Evolutionary conservation across 2,329 filamentous ascomycete genomes (phyloP).

Genomic region (Fusarium compactum): DNA sequence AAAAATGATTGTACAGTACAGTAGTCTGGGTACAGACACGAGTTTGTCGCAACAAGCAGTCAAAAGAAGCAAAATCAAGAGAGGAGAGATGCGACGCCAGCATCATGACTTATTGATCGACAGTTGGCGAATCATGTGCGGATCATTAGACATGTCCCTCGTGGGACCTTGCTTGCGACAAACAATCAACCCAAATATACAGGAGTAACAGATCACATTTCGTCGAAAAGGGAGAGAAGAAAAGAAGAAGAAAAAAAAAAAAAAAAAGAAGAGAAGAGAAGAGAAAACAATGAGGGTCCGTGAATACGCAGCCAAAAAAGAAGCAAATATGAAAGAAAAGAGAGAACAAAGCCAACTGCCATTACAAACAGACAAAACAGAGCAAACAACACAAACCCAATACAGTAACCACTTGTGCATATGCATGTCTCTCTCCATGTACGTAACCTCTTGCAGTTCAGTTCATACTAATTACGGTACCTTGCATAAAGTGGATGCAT

Average conservation of each 20-base stretch:
- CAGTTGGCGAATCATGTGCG: conserved; percentile 3
- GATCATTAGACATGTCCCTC: background rate
- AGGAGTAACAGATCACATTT: conserved; percentile 26
- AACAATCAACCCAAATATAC: background rate
- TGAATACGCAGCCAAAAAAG: background rate
- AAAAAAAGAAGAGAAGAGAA: conserved; percentile 1
- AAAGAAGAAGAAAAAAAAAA: conserved; percentile 1
- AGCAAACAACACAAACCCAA: conserved; percentile 7
- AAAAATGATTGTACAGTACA: background rate
- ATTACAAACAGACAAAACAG: conserved; percentile 1
- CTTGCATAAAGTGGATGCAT: conserved; percentile 35
- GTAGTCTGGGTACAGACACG: conserved; percentile 11
- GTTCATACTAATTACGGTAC: conserved; percentile 16
- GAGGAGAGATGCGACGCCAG: conserved; percentile 7
- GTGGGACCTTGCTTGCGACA: conserved; percentile 1
- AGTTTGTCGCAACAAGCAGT: conserved; percentile 11
- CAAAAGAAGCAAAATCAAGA: conserved; percentile 24
- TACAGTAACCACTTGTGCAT: background rate
- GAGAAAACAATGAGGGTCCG: conserved; percentile 7
- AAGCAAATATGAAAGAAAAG: conserved; percentile 17
- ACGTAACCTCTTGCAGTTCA: background rate
- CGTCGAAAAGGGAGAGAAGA: conserved; percentile 1
- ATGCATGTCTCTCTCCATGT: conserved; percentile 1
- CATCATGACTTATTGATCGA: conserved; percentile 8
- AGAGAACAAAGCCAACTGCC: conserved; percentile 20